phyloP scores from a whole-genome alignment of 371 early-diverging fungal species.

The Mucor irregularis region DNA sequence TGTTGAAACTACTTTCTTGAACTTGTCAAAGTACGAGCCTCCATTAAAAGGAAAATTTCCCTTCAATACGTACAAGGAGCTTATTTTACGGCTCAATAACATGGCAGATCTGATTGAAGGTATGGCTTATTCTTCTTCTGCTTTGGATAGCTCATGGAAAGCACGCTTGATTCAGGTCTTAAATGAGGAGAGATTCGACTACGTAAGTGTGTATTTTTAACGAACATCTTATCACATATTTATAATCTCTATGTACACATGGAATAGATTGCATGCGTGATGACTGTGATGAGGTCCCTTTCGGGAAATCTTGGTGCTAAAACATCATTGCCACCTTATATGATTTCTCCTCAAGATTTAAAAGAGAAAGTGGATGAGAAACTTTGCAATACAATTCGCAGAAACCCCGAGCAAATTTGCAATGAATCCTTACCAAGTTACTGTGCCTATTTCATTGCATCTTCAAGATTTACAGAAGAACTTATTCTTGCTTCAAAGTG shows the following conservation, averaged over 20 bases:
- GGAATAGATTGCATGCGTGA: conserved; percentile 23
- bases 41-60: conserved; percentile 46
- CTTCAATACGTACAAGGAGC: conserved; percentile 14
- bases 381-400: conserved; percentile 13
- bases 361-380: conserved; percentile 17
- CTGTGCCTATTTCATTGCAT: conserved; percentile 31
- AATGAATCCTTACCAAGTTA: conserved; percentile 30
- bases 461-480: conserved; percentile 31
- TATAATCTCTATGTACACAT: too few species aligned
- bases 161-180: conserved; percentile 16
- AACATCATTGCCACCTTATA: conserved; percentile 41
- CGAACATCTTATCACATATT: too few species aligned
- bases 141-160: conserved; percentile 23
- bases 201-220: conserved; percentile 17
- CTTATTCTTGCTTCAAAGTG: conserved; percentile 25
- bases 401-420: conserved; percentile 19
- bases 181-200: conserved; percentile 26
- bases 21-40: conserved; percentile 33
- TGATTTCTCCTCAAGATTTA: conserved; percentile 28
- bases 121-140: conserved; percentile 28
- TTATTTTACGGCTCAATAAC: conserved; percentile 37
- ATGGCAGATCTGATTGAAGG: conserved; percentile 38
- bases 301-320: conserved; percentile 41
- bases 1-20: conserved; percentile 30
- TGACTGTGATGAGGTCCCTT: conserved; percentile 36